Evolutionary conservation across 2,329 filamentous ascomycete genomes (phyloP), one percentile per base, ranked within the genome.

Genomic region (Cryoendolithus antarcticus): DNA sequence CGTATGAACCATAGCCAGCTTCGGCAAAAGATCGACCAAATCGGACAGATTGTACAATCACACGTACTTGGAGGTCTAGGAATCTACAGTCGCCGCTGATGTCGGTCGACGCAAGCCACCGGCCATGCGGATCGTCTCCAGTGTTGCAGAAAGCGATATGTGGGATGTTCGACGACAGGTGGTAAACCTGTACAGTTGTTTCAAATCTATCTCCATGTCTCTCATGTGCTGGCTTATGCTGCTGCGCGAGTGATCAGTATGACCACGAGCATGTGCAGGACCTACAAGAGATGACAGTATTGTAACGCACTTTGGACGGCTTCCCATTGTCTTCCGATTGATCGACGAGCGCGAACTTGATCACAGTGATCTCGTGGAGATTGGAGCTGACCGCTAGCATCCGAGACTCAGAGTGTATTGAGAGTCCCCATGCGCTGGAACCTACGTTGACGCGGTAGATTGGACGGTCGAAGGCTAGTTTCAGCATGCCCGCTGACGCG

Each of bases 331-430:
- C 7, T 28, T 43, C 37, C 12, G 37, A 34, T 27, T 51, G 37
- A 32, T 63, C 57, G 3, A 65, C 59, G 38, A 80, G 62, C 0
- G 71, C 75, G 49, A 75, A 74, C 9, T 74, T 72, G 49, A 75
- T 73, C 1, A 81, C 64, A 3, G 66, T 71, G 21, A 82, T 70
- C n/a, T 64, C 53, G 12, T 67, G 65, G 0, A 70, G 73, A 56
- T 98, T 98, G 0, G 83, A 78, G 50, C 82, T 84, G 31, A 93
- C 80, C 1, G 89, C 91, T 45, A 98, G 81, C 44, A 95, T 66
- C 0, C 88, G 77, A n/a, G 84, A 85, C 45, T 78, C 66, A 45
- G 75, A 71, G 57, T 96, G 89, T 8, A 94, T 71, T 6, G 86
- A 81, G 35, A 94, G 62, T 0, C 89, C 91, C 91, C 91, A 98